Percentiles rank a stretch among this genome's conserved stretches.
Conservation (phyloP, 2,329 filamentous ascomycete genomes). For the Thelonectria discophora region DNA sequence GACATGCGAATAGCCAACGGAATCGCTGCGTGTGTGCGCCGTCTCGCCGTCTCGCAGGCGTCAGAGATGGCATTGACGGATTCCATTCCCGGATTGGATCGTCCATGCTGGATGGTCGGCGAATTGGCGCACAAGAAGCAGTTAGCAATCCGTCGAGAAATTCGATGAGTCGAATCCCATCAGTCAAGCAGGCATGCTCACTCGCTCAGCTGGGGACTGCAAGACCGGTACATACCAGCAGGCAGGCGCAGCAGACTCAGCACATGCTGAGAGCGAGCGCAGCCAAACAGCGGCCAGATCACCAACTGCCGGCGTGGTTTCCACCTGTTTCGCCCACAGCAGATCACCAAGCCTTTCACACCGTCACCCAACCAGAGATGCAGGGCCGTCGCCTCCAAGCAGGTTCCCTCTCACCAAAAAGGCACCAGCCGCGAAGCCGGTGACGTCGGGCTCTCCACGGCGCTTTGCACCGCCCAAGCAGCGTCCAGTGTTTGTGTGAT, state of each 20-base stretch:
- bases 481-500: conserved; percentile 34
- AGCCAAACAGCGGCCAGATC: conserved; percentile 9
- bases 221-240: neutral
- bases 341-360: neutral
- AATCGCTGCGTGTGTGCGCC: conserved; percentile 6
- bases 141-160: conserved; percentile 6
- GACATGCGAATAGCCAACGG: neutral
- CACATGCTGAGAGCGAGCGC: neutral
- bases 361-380: conserved; percentile 32
- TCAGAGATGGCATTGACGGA: conserved; percentile 23
- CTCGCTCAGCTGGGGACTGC: conserved; percentile 13
- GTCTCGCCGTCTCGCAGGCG: neutral
- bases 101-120: conserved; percentile 19
- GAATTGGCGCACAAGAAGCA: conserved; percentile 16
- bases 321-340: conserved; percentile 16
- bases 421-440: conserved; percentile 26
- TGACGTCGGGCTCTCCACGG: conserved; percentile 38
- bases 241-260: conserved; percentile 4
- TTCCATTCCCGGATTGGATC: conserved; percentile 18
- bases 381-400: conserved; percentile 25
- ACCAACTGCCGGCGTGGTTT: conserved; percentile 21
- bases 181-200: conserved; percentile 9
- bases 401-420: conserved; percentile 30
- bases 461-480: conserved; percentile 31
- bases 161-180: neutral